Conservation (phyloP, 768 basidiomycete genomes). For the Trametes sanguinea region DNA sequence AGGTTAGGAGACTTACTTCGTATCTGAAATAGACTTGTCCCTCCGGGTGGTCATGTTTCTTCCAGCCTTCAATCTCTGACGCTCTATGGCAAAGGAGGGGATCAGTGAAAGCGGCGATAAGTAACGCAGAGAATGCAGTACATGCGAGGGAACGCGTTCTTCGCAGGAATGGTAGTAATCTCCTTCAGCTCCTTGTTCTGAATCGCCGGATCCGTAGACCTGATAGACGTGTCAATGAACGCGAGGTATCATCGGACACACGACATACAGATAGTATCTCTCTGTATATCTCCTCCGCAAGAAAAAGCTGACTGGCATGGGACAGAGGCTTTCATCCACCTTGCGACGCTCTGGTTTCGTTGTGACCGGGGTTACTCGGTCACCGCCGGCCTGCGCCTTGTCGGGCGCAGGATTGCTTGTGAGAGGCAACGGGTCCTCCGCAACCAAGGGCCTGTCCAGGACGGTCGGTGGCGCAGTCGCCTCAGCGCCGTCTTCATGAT, state of each 20-base stretch:
- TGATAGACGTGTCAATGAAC: neutral
- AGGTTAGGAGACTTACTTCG: neutral
- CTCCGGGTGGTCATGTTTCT: constrained; percentile 9
- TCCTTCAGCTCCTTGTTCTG: neutral
- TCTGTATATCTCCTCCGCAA: neutral
- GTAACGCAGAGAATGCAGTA: neutral
- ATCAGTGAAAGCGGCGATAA: no score
- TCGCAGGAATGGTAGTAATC: neutral
- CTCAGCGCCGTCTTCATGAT: no score
- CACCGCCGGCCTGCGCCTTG: neutral
- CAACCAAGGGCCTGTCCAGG: no score
- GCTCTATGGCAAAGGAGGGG: neutral
- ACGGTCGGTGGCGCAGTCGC: no score
- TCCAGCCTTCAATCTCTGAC: constrained; percentile 1
- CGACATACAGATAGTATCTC: neutral
- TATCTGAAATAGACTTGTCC: constrained; percentile 17
- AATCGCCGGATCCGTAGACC: neutral
- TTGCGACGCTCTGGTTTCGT: neutral
- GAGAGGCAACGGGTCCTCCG: no score
- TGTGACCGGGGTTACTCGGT: neutral
- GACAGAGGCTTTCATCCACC: neutral
- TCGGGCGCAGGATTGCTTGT: no score
- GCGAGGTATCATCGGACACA: neutral
- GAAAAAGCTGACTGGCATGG: neutral
- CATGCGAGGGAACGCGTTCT: neutral